Evolutionary conservation across 2,329 filamentous ascomycete species (phyloP), one percentile per base, ranked within the genome.

Genomic region (Ophiostoma piceae): DNA sequence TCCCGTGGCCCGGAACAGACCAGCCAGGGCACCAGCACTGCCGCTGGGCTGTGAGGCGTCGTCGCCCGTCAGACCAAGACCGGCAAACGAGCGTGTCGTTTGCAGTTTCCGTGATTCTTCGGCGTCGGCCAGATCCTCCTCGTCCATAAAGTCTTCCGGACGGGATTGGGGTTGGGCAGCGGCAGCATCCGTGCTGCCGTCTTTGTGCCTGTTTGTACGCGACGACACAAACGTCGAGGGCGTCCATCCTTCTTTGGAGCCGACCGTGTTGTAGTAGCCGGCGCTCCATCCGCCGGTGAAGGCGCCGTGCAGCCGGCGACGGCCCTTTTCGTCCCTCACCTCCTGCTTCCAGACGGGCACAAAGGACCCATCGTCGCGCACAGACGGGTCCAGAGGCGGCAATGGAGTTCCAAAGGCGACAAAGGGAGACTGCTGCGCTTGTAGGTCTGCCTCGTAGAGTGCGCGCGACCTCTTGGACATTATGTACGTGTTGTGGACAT

Each of bases 271-370:
- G 82, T 95, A 98, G 80, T 98, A 94, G 90, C 95, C 95, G 82
- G 95, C 95, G 82, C 93, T 97, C 82, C 91, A 99, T 39, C 95
- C 95, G 75, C 95, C 95, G 1, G 93, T 97, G 77, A 99, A 99
- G 73, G 95, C 95, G 73, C 95, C 95, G 79, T 99, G 95, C 3
- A 99, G 84, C 69, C 95, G 88, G 80, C 96, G 94, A 75, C 94
- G 85, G 19, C 95, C 95, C 74, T 89, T 89, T 77, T 97, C 95
- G 80, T 99, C 95, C 71, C 90, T 91, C 78, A 96, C 94, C 77
- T 97, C 94, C 82, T 99, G 95, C 82, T 98, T 97, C 93, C 95
- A 98, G n/a, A 97, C 81, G 0, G 95, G 95, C 19, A 97, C 87
- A 77, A 94, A 98, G 57, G 92, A 92, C 72, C 94, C 94, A 81